A percentile compares a stretch with the other conserved stretches of the same genome.
Evolutionary conservation across 352 stramenopile species (phyloP).

Genomic region (Phytophthora pini): DNA sequence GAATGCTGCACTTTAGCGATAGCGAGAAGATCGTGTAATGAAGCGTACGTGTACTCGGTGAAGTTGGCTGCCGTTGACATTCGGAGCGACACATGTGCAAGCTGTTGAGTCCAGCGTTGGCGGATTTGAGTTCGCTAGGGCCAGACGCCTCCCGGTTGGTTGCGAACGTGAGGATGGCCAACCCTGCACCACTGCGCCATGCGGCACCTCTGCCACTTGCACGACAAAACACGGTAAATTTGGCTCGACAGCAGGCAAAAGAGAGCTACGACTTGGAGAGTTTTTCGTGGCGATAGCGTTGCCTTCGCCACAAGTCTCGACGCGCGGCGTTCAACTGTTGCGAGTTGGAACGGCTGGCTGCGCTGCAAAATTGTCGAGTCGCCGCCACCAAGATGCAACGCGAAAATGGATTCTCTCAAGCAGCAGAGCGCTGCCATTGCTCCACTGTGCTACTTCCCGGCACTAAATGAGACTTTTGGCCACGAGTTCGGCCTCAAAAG

Average conservation of each 20-base stretch:
- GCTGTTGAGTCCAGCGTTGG: conserved; percentile 15
- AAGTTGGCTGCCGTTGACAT: conserved; percentile 12
- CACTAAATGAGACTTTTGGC: conserved; percentile 20
- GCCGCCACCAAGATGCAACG: conserved; percentile 9
- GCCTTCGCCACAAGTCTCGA: conserved; percentile 14
- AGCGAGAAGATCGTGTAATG: conserved; percentile 27
- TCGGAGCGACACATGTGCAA: conserved; percentile 27
- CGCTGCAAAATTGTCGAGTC: conserved; percentile 15
- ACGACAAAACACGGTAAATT: conserved; percentile 2
- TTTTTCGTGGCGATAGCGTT: conserved; percentile 17
- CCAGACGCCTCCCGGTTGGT: not conserved
- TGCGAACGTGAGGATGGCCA: conserved; percentile 5
- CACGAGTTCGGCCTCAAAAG: conserved; percentile 2
- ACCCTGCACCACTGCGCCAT: conserved; percentile 11
- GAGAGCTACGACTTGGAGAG: conserved; percentile 10
- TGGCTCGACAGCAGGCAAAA: conserved; percentile 16
- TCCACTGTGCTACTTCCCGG: conserved; percentile 18
- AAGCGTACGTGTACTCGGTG: conserved; percentile 4
- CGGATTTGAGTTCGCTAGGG: conserved; percentile 14
- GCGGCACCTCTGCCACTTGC: conserved; percentile 14
- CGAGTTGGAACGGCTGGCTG: conserved; percentile 17
- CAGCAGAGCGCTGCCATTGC: not conserved
- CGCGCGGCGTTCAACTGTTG: conserved; percentile 19
- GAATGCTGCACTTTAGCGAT: conserved; percentile 5
- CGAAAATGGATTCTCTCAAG: conserved; percentile 24